Conservation (phyloP, 345 rosid genomes). For the Luvunga scandens region DNA sequence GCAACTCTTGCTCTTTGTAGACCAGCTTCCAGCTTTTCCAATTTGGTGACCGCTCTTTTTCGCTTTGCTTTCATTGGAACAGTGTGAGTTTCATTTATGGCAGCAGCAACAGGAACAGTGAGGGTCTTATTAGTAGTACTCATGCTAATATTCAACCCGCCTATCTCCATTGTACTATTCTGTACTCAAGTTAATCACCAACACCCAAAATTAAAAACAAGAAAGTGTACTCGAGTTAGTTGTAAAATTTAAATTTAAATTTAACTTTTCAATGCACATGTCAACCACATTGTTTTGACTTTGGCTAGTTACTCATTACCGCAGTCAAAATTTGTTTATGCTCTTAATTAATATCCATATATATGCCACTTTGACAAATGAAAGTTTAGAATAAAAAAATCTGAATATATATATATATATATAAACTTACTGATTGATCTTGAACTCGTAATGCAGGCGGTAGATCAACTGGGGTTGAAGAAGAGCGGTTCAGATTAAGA, state of each 20-base stretch:
- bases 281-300: neutral
- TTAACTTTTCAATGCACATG: neutral
- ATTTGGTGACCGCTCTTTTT: slow-evolving; percentile 27
- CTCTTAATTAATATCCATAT: neutral
- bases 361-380: too few species aligned
- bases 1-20: slow-evolving; percentile 57
- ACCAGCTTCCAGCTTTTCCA: slow-evolving; percentile 56
- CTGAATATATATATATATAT: too few species aligned
- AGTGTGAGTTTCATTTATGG: neutral
- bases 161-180: slow-evolving; percentile 20
- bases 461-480: slow-evolving; percentile 4
- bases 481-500: neutral
- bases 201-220: neutral
- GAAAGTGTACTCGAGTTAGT: neutral
- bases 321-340: neutral
- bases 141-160: neutral
- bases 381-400: neutral
- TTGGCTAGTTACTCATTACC: neutral
- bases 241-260: neutral
- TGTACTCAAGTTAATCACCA: slow-evolving; percentile 13
- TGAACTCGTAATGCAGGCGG: neutral
- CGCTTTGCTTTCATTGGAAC: slow-evolving; percentile 2
- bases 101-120: neutral
- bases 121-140: neutral
- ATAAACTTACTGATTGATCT: slow-evolving; percentile 19